phyloP scores from a whole-genome alignment of 441 rosid genomes.

The Erodium moschatum region DNA sequence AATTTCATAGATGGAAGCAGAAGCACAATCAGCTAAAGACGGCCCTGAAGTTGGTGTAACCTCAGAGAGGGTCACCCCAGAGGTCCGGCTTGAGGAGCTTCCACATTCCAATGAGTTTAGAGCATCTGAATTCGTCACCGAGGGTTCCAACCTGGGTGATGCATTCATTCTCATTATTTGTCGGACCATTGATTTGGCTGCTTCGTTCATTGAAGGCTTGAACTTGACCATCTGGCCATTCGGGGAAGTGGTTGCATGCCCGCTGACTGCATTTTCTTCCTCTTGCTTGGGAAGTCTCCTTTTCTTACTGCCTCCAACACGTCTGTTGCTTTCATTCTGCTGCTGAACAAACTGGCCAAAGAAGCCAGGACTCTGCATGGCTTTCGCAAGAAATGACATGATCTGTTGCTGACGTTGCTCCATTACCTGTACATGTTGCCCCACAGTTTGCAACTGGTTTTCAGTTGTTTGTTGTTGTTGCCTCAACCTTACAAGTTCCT shows the following conservation, averaged over 20 bases:
- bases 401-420: slow-evolving; percentile 63
- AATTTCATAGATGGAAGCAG: slow-evolving; percentile 27
- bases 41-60: slow-evolving; percentile 39
- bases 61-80: slow-evolving; percentile 40
- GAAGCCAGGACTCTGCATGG: slow-evolving; percentile 44
- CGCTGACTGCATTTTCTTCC: slow-evolving; percentile 28
- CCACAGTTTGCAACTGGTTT: slow-evolving; percentile 51
- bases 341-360: slow-evolving; percentile 44
- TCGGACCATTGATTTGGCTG: slow-evolving; percentile 43
- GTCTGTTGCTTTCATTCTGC: slow-evolving; percentile 34
- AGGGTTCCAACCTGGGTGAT: slow-evolving; percentile 26
- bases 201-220: slow-evolving; percentile 45
- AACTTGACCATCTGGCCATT: slow-evolving; percentile 45
- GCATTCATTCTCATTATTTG: slow-evolving; percentile 37
- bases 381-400: slow-evolving; percentile 62
- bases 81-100: slow-evolving; percentile 29
- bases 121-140: slow-evolving; percentile 27
- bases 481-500: slow-evolving; percentile 62
- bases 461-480: slow-evolving; percentile 62
- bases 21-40: slow-evolving; percentile 23
- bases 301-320: slow-evolving; percentile 35
- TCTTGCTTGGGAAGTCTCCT: slow-evolving; percentile 48
- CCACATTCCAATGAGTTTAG: slow-evolving; percentile 34
- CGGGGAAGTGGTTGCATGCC: slow-evolving; percentile 22
- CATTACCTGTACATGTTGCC: slow-evolving; percentile 51